Evolutionary conservation across 257 asterid species (phyloP), one percentile per base, ranked within the genome.

Genomic region (Przewalskia tangutica): DNA sequence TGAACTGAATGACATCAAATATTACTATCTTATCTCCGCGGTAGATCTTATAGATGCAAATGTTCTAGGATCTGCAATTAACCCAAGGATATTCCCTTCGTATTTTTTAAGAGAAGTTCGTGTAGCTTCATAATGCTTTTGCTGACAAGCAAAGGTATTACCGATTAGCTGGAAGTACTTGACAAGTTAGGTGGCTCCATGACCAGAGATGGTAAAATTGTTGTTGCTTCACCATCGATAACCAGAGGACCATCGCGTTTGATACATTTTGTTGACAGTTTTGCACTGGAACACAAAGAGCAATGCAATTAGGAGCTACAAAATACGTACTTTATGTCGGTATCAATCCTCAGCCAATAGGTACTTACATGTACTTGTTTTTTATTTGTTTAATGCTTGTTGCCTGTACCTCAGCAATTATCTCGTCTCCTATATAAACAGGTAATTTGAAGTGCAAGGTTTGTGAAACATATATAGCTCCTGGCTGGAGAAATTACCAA

Each of bases 381-480:
- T 88, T 91, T 20, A 89, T 50, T 67, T 85, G 88, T 48, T 89
- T 88, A 8, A 92, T 89, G 80, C 44, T 81, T 82, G 65, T 86
- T 54, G 97, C 94, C 55, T 80, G 85, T 53, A 95, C 90, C 85
- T 88, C 87, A 71, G 95, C 93, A 44, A 70, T 82, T 80, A 95
- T 90, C 81, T 83, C 84, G 54, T 92, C 98, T 32, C 94, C 97
- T 4, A 91, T 88, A 50, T 90, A 92, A 32, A 90, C 97, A 0
- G 98, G 98, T 16, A 84, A 54, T 86, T 84, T 91, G 77, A 94
- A 95, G 5, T 94, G 92, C 90, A 95, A 65, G 0, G 84, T 87
- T 56, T 94, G 98, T 81, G 95, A 90, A 87, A 87, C 93, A 77
- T 95, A 94, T 16, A 95, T 87, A 48, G 98, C 95, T 44, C 99